phyloP scores from a whole-genome alignment of 768 basidiomycete genomes.

The Tremella mesenterica region DNA sequence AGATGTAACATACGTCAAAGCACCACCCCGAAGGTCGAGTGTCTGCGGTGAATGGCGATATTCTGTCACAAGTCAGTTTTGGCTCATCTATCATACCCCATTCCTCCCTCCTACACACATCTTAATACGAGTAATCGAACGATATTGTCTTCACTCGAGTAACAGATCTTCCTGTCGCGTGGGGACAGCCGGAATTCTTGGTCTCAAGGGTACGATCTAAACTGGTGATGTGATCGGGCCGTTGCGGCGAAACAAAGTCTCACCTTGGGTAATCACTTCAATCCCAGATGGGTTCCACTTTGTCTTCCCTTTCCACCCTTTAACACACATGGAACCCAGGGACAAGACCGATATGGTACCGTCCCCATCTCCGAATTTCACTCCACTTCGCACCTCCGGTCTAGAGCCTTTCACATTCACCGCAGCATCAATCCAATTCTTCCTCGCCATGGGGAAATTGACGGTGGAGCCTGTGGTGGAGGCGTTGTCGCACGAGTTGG shows the following conservation, averaged over 20 bases:
- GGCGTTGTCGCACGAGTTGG: slow-evolving; percentile 47
- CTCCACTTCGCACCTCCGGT: slow-evolving; percentile 56
- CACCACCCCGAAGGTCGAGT: slow-evolving; percentile 73
- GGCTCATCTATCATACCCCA: background rate
- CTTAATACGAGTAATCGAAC: background rate
- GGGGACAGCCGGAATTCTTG: too few relatives aligned
- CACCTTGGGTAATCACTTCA: slow-evolving; percentile 71
- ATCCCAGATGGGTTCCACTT: slow-evolving; percentile 91
- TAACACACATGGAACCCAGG: slow-evolving; percentile 84
- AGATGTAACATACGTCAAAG: slow-evolving; percentile 56
- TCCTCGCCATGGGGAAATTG: slow-evolving; percentile 53
- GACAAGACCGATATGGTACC: slow-evolving; percentile 55
- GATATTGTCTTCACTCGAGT: background rate
- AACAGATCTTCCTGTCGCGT: background rate
- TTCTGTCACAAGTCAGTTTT: slow-evolving; percentile 17
- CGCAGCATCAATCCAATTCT: slow-evolving; percentile 76
- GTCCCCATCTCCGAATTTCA: slow-evolving; percentile 90
- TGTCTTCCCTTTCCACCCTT: slow-evolving; percentile 73
- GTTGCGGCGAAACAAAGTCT: slow-evolving; percentile 1
- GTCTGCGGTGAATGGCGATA: slow-evolving; percentile 61
- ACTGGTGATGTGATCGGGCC: background rate
- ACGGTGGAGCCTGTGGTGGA: slow-evolving; percentile 49
- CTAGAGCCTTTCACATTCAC: slow-evolving; percentile 57
- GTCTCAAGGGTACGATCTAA: too few relatives aligned
- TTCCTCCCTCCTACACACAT: too few relatives aligned